Evolutionary conservation across 805 yeast genomes (phyloP).

Genomic region (Debaryomyces maramus): DNA sequence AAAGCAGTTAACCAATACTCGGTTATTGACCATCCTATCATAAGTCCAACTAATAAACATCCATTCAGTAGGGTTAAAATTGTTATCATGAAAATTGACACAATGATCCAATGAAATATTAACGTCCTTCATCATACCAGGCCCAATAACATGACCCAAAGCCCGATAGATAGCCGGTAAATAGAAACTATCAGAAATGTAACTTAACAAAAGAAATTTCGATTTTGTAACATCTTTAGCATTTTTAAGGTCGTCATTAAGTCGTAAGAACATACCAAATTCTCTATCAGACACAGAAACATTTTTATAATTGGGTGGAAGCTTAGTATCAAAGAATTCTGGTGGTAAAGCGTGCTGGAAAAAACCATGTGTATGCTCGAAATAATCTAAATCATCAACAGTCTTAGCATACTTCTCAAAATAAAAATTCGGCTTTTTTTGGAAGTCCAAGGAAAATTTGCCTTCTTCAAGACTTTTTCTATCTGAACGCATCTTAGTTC

Average conservation of each 20-base stretch:
- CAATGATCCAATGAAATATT: conserved; percentile 69
- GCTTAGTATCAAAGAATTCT: conserved; percentile 18
- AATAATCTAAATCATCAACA: conserved; percentile 18
- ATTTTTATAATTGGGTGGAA: conserved; percentile 3
- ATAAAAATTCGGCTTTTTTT: conserved; percentile 18
- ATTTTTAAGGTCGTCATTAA: conserved; percentile 24
- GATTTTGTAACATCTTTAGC: conserved; percentile 22
- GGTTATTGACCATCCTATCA: conserved; percentile 49
- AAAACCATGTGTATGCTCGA: conserved; percentile 24
- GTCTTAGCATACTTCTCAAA: conserved; percentile 14
- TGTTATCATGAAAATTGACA: conserved; percentile 61
- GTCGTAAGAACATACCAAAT: conserved; percentile 30
- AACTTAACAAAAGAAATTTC: conserved; percentile 57
- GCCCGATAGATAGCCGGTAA: conserved; percentile 52
- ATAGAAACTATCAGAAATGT: conserved; percentile 59
- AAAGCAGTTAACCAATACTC: conserved; percentile 59
- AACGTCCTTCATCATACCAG: conserved; percentile 31
- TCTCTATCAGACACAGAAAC: conserved; percentile 16
- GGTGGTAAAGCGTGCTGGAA: conserved; percentile 27
- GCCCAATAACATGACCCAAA: conserved; percentile 37
- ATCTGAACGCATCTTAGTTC: conserved; percentile 17
- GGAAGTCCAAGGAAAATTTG: conserved; percentile 20
- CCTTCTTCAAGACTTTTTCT: conserved; percentile 19
- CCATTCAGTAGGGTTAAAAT: conserved; percentile 52
- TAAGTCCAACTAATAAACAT: conserved; percentile 50